Conservation (phyloP, 2,329 filamentous ascomycete species). For the Eutypella sp. region DNA sequence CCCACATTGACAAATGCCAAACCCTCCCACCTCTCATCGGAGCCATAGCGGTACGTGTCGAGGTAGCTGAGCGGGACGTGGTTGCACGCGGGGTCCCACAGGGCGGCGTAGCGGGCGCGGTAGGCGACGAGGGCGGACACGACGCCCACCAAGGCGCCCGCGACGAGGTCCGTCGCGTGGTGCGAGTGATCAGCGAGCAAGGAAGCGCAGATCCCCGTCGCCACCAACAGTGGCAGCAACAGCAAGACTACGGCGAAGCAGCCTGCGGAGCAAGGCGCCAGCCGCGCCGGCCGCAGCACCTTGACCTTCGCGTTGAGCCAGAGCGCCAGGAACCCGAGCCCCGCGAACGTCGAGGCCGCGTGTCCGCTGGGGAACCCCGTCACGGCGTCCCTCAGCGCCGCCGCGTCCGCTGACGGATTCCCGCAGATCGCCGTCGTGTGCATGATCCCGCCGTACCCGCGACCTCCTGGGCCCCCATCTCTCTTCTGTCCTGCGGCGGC, state of each 20-base stretch:
- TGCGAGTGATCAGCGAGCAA: conserved; percentile 63
- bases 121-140: conserved; percentile 59
- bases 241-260: conserved; percentile 62
- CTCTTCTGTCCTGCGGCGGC: conserved; percentile 29
- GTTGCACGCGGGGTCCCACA: conserved; percentile 65
- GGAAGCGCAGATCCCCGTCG: conserved; percentile 54
- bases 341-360: conserved; percentile 58
- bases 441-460: conserved; percentile 56
- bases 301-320: conserved; percentile 71
- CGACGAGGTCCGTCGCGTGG: conserved; percentile 65
- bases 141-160: conserved; percentile 58
- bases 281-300: conserved; percentile 40
- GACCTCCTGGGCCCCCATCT: conserved; percentile 35
- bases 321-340: conserved; percentile 58
- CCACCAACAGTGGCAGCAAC: conserved; percentile 55
- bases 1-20: no score
- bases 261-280: conserved; percentile 55
- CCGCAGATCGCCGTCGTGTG: conserved; percentile 56
- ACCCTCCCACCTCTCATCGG: conserved; percentile 12
- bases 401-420: conserved; percentile 22
- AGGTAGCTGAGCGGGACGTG: conserved; percentile 56
- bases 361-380: conserved; percentile 67
- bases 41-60: conserved; percentile 26
- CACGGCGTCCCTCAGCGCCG: conserved; percentile 56
- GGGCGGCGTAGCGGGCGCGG: conserved; percentile 59